Conservation (phyloP, 768 basidiomycete species). For the Lanmaoa rubissima region DNA sequence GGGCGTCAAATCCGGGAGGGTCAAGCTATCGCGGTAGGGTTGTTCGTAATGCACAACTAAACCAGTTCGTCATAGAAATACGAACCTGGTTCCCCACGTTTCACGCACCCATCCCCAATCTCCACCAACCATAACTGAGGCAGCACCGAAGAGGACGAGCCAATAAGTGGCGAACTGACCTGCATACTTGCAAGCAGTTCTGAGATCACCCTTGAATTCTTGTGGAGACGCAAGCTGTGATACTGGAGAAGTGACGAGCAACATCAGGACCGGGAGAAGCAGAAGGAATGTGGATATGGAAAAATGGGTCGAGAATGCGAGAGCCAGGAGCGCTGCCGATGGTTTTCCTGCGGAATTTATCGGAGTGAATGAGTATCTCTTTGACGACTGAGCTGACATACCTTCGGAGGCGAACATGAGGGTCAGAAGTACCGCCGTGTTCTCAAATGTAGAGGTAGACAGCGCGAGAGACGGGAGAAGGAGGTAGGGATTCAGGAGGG, state of each 20-base stretch:
- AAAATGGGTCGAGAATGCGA: slow-evolving; percentile 71
- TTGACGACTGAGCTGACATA: slow-evolving; percentile 27
- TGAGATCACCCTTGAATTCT: slow-evolving; percentile 21
- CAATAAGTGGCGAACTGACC: slow-evolving; percentile 54
- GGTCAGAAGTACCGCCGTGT: slow-evolving; percentile 61
- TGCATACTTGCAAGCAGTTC: slow-evolving; percentile 27
- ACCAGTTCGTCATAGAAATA: slow-evolving; percentile 1
- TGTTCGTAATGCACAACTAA: background rate
- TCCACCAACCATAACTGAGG: slow-evolving; percentile 58
- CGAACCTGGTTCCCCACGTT: slow-evolving; percentile 84
- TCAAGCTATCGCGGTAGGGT: slow-evolving; percentile 47
- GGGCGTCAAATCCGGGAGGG: slow-evolving; percentile 86
- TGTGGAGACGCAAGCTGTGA: slow-evolving; percentile 67
- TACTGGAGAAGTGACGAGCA: slow-evolving; percentile 59
- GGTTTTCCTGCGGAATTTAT: slow-evolving; percentile 45
- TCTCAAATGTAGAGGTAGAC: slow-evolving; percentile 84
- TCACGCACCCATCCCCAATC: slow-evolving; percentile 66
- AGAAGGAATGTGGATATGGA: slow-evolving; percentile 71
- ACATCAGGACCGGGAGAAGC: slow-evolving; percentile 61
- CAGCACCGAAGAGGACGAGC: slow-evolving; percentile 39
- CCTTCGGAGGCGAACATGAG: slow-evolving; percentile 72
- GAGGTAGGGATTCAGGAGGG: slow-evolving; percentile 87
- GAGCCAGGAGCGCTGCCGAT: slow-evolving; percentile 56
- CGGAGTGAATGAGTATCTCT: background rate
- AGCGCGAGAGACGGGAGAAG: slow-evolving; percentile 75